A percentile compares a stretch with the other conserved stretches of the same genome.
Conservation (phyloP, 2,329 filamentous ascomycete species). For the Penicillium janthinellum region DNA sequence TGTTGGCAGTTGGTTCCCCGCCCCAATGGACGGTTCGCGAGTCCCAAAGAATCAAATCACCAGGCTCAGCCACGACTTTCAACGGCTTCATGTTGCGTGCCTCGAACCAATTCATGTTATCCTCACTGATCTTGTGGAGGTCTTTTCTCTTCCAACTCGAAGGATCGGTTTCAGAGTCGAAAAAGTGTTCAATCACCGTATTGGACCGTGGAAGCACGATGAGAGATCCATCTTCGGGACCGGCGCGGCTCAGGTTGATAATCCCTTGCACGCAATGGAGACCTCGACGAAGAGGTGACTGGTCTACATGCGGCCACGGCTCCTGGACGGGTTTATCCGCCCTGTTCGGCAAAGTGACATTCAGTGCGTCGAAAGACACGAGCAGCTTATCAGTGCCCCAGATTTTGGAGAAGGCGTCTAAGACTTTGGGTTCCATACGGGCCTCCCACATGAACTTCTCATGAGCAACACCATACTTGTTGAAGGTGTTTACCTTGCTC, state of each 20-base stretch:
- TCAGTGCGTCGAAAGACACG: slow-evolving; percentile 25
- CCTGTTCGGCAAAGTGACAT: slow-evolving; percentile 22
- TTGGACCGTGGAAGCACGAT: slow-evolving; percentile 26
- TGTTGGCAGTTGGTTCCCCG: slow-evolving; percentile 22
- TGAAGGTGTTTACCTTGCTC: slow-evolving; percentile 20
- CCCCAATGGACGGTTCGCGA: slow-evolving; percentile 31
- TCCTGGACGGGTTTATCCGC: slow-evolving; percentile 16
- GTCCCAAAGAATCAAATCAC: slow-evolving; percentile 49
- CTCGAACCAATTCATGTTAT: slow-evolving; percentile 36
- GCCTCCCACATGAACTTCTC: slow-evolving; percentile 29
- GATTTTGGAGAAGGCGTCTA: slow-evolving; percentile 22
- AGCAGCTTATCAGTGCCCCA: slow-evolving; percentile 26
- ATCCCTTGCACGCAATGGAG: slow-evolving; percentile 32
- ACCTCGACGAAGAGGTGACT: slow-evolving; percentile 29
- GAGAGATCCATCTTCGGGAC: slow-evolving; percentile 23
- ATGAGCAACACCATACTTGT: slow-evolving; percentile 21
- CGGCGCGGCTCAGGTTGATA: slow-evolving; percentile 24
- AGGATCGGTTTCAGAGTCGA: slow-evolving; percentile 31
- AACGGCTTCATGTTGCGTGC: slow-evolving; percentile 26
- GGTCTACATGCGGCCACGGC: slow-evolving; percentile 36
- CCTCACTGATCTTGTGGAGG: slow-evolving; percentile 26
- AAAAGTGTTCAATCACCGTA: slow-evolving; percentile 32
- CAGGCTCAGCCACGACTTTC: slow-evolving; percentile 47
- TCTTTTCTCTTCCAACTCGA: slow-evolving; percentile 19
- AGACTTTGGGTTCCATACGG: slow-evolving; percentile 21